phyloP scores from a whole-genome alignment of 2,329 filamentous ascomycete species.

The Colletotrichum lindemuthianum region DNA sequence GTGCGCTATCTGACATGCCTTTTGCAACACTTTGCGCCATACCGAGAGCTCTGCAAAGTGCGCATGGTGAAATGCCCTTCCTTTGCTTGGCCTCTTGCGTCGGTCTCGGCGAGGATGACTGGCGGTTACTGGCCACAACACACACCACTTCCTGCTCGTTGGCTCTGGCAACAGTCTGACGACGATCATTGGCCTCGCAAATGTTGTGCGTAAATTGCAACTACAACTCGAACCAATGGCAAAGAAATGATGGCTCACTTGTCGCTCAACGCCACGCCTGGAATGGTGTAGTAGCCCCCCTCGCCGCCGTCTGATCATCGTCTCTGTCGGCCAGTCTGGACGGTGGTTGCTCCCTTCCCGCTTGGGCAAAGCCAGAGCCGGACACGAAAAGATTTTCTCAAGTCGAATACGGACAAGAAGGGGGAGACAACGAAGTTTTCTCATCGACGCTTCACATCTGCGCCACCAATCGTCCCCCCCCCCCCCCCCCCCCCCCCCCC shows the following conservation, averaged over 20 bases:
- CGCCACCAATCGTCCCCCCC: constrained; percentile 4
- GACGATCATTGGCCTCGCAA: constrained; percentile 5
- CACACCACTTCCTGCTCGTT: constrained; percentile 6
- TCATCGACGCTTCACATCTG: neutral
- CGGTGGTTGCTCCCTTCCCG: constrained; percentile 13
- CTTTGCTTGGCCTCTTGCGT: too few relatives aligned
- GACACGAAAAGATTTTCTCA: constrained; percentile 3
- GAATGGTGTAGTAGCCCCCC: neutral
- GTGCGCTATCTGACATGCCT: too few relatives aligned
- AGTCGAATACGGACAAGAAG: constrained; percentile 2
- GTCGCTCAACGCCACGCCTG: constrained; percentile 12
- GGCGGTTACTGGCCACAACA: constrained; percentile 7
- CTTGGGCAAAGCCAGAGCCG: constrained; percentile 1
- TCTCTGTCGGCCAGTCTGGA: constrained; percentile 7
- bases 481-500: too few relatives aligned
- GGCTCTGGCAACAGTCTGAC: constrained; percentile 18
- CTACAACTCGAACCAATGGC: constrained; percentile 3
- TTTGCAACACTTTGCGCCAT: too few relatives aligned
- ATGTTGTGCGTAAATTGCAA: constrained; percentile 4
- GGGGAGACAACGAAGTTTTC: neutral
- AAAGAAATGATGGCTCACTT: constrained; percentile 10
- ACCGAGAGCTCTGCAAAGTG: too few relatives aligned
- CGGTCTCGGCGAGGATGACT: neutral
- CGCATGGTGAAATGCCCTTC: too few relatives aligned
- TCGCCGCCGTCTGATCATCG: neutral